These are phyloP conservation scores for Erysimum cheiri DNA, from an alignment of 441 rosid species.

Conservation along the genomic window DNA sequence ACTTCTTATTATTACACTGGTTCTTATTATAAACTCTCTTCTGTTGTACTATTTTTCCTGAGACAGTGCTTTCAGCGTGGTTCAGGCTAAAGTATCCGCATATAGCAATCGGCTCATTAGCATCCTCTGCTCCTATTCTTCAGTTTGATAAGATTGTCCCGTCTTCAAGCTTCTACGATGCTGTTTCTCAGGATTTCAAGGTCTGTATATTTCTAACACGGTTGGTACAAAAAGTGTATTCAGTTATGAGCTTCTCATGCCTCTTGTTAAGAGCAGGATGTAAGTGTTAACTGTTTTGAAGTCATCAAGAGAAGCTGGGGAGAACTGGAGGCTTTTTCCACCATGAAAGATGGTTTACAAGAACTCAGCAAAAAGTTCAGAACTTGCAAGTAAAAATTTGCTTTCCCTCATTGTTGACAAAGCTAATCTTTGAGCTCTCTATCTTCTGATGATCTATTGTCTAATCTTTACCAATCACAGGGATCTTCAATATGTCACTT, in stretches of 20 bases:
- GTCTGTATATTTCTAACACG: slow-evolving; percentile 35
- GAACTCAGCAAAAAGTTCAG: slow-evolving; percentile 9
- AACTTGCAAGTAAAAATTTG: slow-evolving; percentile 6
- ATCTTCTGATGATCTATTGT: background rate
- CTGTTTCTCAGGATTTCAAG: slow-evolving; percentile 73
- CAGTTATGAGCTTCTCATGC: background rate
- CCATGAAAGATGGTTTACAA: slow-evolving; percentile 17
- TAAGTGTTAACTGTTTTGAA: slow-evolving; percentile 18
- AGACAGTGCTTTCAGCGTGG: slow-evolving; percentile 83
- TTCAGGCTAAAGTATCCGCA: slow-evolving; percentile 81
- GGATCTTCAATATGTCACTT: background rate
- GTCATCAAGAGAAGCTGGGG: slow-evolving; percentile 18
- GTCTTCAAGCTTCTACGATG: slow-evolving; percentile 69
- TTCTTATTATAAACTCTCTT: slow-evolving; percentile 7
- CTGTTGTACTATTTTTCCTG: slow-evolving; percentile 18
- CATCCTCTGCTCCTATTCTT: slow-evolving; percentile 78
- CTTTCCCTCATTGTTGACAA: background rate
- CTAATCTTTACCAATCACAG: background rate
- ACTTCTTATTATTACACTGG: background rate
- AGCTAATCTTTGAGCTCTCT: background rate
- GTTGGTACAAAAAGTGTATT: background rate
- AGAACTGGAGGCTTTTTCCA: background rate
- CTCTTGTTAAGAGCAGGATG: background rate
- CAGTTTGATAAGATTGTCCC: slow-evolving; percentile 74
- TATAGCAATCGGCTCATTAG: slow-evolving; percentile 71